Percentiles rank a stretch among this genome's conserved stretches.
Conservation (phyloP, 108 stramenopile genomes). For the Chaetoceros tenuissimus region DNA sequence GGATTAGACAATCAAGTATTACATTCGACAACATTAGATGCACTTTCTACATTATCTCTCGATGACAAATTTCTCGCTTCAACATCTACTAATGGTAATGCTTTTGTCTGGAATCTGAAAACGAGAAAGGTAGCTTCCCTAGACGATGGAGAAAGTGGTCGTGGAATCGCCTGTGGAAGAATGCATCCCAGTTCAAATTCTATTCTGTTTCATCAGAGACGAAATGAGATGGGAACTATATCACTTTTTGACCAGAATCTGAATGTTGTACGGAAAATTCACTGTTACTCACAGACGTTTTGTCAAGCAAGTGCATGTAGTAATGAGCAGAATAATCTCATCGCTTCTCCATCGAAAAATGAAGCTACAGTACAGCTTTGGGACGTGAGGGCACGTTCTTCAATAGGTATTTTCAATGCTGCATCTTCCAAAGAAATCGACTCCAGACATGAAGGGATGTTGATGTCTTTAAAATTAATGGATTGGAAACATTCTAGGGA, state of each 20-base stretch:
- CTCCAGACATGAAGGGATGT: constrained; percentile 47
- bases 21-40: neutral
- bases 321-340: constrained; percentile 22
- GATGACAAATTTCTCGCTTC: constrained; percentile 14
- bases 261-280: constrained; percentile 9
- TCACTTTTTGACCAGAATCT: constrained; percentile 49
- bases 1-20: too few species aligned
- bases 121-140: constrained; percentile 7
- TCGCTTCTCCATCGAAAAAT: constrained; percentile 48
- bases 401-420: neutral
- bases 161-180: neutral
- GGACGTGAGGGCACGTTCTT: constrained; percentile 22
- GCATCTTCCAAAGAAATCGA: neutral
- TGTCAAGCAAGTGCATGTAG: constrained; percentile 68
- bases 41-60: neutral
- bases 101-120: constrained; percentile 30
- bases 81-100: constrained; percentile 29
- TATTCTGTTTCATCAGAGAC: constrained; percentile 48
- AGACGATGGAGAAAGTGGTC: neutral
- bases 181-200: neutral
- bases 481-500: constrained; percentile 9
- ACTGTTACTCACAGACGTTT: constrained; percentile 48
- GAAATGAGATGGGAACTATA: constrained; percentile 62
- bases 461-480: constrained; percentile 57
- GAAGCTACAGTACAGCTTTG: constrained; percentile 38